Base-by-base conservation (phyloP, 75 land plant genomes). In the Ceratopteris richardii region DNA sequence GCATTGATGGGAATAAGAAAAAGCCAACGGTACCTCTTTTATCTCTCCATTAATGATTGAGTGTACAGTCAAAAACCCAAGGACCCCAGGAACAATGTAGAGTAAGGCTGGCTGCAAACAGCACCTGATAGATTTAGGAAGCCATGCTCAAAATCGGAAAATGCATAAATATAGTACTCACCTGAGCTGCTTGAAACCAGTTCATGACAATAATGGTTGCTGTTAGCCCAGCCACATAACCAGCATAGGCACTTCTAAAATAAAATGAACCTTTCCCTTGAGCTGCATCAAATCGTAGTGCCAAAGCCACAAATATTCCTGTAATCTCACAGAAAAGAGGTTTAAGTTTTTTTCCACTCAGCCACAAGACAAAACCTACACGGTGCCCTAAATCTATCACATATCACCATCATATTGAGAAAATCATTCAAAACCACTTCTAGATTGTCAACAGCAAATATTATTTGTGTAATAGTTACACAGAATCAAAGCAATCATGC, bases 111-210 rank as follows among this genome's bases (percentile, higher is more conserved):
- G 99, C 99, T 95, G 92, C 18, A 74, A 74, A 4, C 30, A 27
- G 26, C 42, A 53, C 27, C 48, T 11, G 21, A 51, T 1, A 48
- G 19, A 58, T 41, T 56, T 31, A 21, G 52, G 0, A 46, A 26
- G 14, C 13, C 56, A 40, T 26, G 41, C 27, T 13, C 12, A 1
- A 13, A 1, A 68, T 41, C 13, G 19, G 24, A 19, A 54, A 41
- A 20, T 16, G 12, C 43, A 57, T 9, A 42, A 28, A 40, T 22
- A 29, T 24, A 19, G 37, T 24, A 66, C 52, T 64, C 40, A 95
- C 99, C 83, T 95, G 99, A 56, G 99, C 99, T 61, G 99, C 99
- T 60, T 95, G 88, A 67, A 90, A 95, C 96, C 91, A 90, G 64
- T 95, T 95, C 99, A 90, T 90, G 37, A 90, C 96, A 61, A 95